phyloP scores from a whole-genome alignment of 805 yeast species.

The Yarrowia sp. region DNA sequence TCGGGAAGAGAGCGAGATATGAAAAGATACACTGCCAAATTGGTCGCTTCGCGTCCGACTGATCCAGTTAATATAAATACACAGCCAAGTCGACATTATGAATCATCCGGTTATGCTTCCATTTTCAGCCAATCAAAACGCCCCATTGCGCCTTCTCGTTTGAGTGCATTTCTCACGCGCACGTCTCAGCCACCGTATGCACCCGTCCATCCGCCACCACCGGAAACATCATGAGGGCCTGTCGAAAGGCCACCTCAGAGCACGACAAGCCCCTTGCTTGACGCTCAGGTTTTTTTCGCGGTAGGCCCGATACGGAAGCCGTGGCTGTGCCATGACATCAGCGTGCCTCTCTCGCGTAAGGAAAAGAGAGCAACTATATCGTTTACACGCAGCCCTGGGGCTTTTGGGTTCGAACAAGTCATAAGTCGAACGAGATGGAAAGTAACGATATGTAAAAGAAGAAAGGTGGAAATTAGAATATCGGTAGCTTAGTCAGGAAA shows the following conservation, averaged over 20 bases:
- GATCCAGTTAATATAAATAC: background rate
- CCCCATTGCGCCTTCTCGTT: too few relatives aligned
- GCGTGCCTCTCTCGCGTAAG: background rate
- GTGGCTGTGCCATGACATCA: constrained; percentile 17
- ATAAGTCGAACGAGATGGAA: background rate
- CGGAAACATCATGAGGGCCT: background rate
- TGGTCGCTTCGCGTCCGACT: background rate
- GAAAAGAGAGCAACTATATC: constrained; percentile 33
- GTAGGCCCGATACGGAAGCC: background rate
- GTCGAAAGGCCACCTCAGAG: constrained; percentile 17
- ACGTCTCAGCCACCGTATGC: constrained; percentile 5
- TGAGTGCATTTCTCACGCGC: background rate
- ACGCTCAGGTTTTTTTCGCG: background rate
- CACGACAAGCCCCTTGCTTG: background rate
- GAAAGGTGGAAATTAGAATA: too few relatives aligned
- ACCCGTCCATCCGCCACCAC: constrained; percentile 1
- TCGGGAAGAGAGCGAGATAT: background rate
- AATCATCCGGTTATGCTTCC: too few relatives aligned
- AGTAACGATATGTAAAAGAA: constrained; percentile 16
- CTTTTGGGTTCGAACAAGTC: background rate
- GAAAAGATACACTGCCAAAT: too few relatives aligned
- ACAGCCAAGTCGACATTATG: background rate
- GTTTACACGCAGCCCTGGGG: constrained; percentile 4
- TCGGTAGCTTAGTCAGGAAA: too few relatives aligned
- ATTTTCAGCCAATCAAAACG: constrained; percentile 1